These are phyloP conservation scores for Penicillium sp. DNA, from an alignment of 2,329 filamentous ascomycete genomes.

Conservation along the genomic window DNA sequence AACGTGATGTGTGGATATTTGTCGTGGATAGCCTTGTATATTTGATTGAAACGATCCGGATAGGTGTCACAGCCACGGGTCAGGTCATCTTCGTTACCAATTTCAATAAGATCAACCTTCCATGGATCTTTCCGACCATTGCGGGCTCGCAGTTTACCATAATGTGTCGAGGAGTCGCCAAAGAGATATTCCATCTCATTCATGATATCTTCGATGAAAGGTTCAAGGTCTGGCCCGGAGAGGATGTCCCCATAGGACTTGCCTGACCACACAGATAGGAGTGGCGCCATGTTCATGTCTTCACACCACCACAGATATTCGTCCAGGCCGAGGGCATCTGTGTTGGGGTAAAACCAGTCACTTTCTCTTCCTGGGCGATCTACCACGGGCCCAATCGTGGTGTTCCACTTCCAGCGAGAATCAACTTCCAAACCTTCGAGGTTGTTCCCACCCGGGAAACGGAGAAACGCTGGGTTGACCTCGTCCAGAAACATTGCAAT, in stretches of 20 bases:
- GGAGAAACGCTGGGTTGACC: slow-evolving; percentile 59
- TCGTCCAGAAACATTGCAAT: slow-evolving; percentile 55
- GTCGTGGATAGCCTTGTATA: slow-evolving; percentile 58
- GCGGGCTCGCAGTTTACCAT: slow-evolving; percentile 57
- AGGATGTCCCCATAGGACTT: slow-evolving; percentile 54
- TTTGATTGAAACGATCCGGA: slow-evolving; percentile 57
- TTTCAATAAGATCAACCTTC: slow-evolving; percentile 59
- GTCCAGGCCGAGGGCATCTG: slow-evolving; percentile 59
- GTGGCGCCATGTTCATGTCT: slow-evolving; percentile 58
- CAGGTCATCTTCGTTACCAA: slow-evolving; percentile 68
- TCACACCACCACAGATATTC: slow-evolving; percentile 64
- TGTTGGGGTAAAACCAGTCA: slow-evolving; percentile 62
- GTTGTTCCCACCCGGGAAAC: slow-evolving; percentile 67
- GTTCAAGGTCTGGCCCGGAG: slow-evolving; percentile 51
- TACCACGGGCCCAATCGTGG: slow-evolving; percentile 43
- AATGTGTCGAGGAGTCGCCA: slow-evolving; percentile 54
- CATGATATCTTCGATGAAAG: slow-evolving; percentile 60
- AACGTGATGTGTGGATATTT: slow-evolving; percentile 58
- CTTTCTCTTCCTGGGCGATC: slow-evolving; percentile 56
- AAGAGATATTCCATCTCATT: slow-evolving; percentile 64
- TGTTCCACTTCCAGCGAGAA: slow-evolving; percentile 43
- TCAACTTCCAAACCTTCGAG: slow-evolving; percentile 41
- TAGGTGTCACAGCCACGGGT: slow-evolving; percentile 53
- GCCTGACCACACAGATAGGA: slow-evolving; percentile 61
- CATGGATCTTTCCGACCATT: slow-evolving; percentile 63